These are phyloP conservation scores for Populus hybrid DNA, from an alignment of 441 rosid species.

Conservation along the genomic window DNA sequence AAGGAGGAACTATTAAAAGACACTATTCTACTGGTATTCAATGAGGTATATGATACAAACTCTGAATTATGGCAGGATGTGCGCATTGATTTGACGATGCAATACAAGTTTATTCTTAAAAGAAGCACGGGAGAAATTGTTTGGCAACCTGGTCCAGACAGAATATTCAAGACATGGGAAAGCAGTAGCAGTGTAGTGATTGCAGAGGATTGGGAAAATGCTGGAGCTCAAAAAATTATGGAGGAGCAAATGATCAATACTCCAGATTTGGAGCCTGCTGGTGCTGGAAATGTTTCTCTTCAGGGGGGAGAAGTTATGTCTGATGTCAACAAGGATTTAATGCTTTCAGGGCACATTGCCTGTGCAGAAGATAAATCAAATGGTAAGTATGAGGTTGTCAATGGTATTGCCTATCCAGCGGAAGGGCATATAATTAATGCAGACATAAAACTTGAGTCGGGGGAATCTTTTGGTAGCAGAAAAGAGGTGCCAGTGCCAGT, in stretches of 20 bases:
- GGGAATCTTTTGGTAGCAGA: background rate
- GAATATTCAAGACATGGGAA: conserved; percentile 41
- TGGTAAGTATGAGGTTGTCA: background rate
- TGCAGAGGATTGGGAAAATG: conserved; percentile 46
- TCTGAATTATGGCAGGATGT: conserved; percentile 26
- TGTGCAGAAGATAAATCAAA: conserved; percentile 2
- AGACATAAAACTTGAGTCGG: background rate
- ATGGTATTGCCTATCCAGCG: background rate
- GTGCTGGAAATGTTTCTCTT: background rate
- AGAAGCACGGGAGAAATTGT: conserved; percentile 15
- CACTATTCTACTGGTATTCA: no score
- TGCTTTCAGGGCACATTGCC: background rate
- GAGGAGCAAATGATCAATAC: conserved; percentile 13
- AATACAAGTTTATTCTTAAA: conserved; percentile 39
- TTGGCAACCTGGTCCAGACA: conserved; percentile 54
- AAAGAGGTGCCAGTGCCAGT: conserved; percentile 2
- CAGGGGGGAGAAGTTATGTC: background rate
- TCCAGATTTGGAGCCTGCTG: background rate
- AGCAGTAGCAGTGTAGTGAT: conserved; percentile 23
- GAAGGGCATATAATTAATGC: background rate
- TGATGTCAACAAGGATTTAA: background rate
- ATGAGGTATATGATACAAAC: background rate
- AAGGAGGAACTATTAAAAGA: background rate
- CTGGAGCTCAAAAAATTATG: conserved; percentile 24
- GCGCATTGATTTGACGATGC: conserved; percentile 28